phyloP scores from a whole-genome alignment of 208 protist genomes.

The Endotrypanum monterogeii region DNA sequence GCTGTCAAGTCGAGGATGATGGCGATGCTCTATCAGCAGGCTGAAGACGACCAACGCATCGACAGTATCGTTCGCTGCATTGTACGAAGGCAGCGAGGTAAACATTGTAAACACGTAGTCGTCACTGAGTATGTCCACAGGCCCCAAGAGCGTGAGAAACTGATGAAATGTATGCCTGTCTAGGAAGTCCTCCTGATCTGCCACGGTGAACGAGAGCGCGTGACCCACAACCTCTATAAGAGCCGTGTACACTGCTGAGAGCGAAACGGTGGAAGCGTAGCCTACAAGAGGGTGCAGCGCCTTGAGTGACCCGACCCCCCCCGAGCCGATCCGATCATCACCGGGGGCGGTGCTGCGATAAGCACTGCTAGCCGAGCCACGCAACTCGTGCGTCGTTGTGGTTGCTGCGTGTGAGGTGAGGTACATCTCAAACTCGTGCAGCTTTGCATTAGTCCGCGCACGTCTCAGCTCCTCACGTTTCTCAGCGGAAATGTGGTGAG shows the following conservation, averaged over 20 bases:
- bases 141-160: slow-evolving; percentile 33
- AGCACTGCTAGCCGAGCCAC: no score
- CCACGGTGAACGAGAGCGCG: slow-evolving; percentile 11
- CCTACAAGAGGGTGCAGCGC: slow-evolving; percentile 61
- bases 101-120: slow-evolving; percentile 53
- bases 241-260: slow-evolving; percentile 52
- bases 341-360: neutral
- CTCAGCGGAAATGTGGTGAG: slow-evolving; percentile 8
- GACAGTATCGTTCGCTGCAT: slow-evolving; percentile 20
- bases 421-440: slow-evolving; percentile 42
- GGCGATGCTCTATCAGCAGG: slow-evolving; percentile 57
- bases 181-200: neutral
- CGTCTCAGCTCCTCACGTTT: slow-evolving; percentile 21
- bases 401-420: slow-evolving; percentile 17
- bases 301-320: neutral
- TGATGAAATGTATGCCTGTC: slow-evolving; percentile 29
- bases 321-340: neutral
- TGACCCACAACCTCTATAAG: slow-evolving; percentile 30
- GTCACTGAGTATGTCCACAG: slow-evolving; percentile 38
- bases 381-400: neutral
- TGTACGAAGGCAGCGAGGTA: slow-evolving; percentile 32
- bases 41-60: slow-evolving; percentile 44
- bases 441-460: slow-evolving; percentile 21
- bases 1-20: slow-evolving; percentile 56
- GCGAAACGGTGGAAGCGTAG: slow-evolving; percentile 46